Evolutionary conservation across 2,329 filamentous ascomycete species (phyloP).

Genomic region (Gaeumannomyces tritici): DNA sequence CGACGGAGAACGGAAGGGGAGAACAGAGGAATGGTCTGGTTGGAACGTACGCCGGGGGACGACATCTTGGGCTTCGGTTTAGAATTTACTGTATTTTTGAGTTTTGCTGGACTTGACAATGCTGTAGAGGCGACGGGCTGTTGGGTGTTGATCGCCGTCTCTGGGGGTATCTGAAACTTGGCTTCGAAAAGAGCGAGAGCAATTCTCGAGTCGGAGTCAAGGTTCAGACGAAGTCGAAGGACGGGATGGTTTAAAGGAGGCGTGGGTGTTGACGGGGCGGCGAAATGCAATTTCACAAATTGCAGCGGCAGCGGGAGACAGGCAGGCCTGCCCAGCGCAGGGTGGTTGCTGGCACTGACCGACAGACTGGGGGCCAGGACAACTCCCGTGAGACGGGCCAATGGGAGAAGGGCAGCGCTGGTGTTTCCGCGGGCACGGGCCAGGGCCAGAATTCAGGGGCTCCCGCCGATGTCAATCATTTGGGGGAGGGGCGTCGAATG

Average conservation of each 20-base stretch:
- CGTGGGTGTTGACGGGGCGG: conserved; percentile 12
- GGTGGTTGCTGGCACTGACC: conserved; percentile 1
- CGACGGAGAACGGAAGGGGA: background rate
- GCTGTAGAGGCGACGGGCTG: background rate
- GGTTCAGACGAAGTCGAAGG: conserved; percentile 4
- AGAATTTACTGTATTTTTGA: background rate
- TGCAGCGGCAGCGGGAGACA: conserved; percentile 18
- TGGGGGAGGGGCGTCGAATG: background rate
- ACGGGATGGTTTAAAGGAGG: conserved; percentile 10
- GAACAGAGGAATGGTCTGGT: conserved; percentile 3
- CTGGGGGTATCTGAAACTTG: conserved; percentile 1
- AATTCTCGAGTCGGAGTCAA: background rate
- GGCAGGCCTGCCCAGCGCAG: conserved; percentile 1
- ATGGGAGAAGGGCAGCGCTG: background rate
- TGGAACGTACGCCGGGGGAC: conserved; percentile 22
- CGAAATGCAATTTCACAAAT: conserved; percentile 29
- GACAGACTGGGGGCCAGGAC: background rate
- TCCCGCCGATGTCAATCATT: background rate
- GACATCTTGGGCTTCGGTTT: conserved; percentile 13
- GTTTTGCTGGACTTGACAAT: background rate
- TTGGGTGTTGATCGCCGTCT: background rate
- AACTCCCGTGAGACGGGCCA: background rate
- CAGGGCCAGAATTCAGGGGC: conserved; percentile 4
- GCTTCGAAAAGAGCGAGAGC: conserved; percentile 6
- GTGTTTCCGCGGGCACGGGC: background rate